These are phyloP conservation scores for Trypanosoma rangeli DNA, from an alignment of 208 protist genomes.

Conservation along the genomic window DNA sequence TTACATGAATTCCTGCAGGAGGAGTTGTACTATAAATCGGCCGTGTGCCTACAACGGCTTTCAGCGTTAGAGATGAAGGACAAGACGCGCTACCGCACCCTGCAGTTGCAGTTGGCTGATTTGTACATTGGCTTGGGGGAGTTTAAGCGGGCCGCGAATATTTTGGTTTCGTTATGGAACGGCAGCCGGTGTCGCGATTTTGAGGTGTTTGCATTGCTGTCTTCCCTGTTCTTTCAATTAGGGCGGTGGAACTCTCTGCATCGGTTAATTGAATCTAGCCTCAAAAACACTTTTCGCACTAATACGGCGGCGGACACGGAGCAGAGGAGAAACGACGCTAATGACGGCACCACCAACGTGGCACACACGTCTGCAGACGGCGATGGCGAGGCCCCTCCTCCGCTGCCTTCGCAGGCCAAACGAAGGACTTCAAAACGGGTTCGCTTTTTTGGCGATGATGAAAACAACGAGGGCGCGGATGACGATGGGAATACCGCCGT, in stretches of 20 bases:
- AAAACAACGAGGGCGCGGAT: slow-evolving; percentile 21
- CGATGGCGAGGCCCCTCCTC: neutral
- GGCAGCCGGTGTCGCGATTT: slow-evolving; percentile 78
- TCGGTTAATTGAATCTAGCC: slow-evolving; percentile 75
- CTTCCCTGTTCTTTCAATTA: slow-evolving; percentile 88
- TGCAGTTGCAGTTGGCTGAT: slow-evolving; percentile 86
- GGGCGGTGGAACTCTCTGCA: slow-evolving; percentile 83
- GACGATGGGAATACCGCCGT: slow-evolving; percentile 1
- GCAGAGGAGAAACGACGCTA: neutral
- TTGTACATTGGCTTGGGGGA: slow-evolving; percentile 85
- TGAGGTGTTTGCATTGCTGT: slow-evolving; percentile 85
- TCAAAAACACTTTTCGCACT: slow-evolving; percentile 69
- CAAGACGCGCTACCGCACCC: slow-evolving; percentile 53
- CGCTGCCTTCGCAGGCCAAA: neutral
- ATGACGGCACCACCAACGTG: neutral
- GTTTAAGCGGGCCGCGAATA: slow-evolving; percentile 60
- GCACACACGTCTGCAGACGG: neutral
- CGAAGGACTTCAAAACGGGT: slow-evolving; percentile 55
- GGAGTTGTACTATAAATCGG: slow-evolving; percentile 84
- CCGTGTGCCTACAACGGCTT: slow-evolving; percentile 83
- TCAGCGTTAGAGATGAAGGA: slow-evolving; percentile 63
- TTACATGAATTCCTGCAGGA: slow-evolving; percentile 83
- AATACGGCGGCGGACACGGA: neutral
- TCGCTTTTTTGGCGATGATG: slow-evolving; percentile 60
- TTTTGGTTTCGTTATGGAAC: slow-evolving; percentile 78